phyloP scores from a whole-genome alignment of 192 early-diverging fungal species.

The Podila minutissima region DNA sequence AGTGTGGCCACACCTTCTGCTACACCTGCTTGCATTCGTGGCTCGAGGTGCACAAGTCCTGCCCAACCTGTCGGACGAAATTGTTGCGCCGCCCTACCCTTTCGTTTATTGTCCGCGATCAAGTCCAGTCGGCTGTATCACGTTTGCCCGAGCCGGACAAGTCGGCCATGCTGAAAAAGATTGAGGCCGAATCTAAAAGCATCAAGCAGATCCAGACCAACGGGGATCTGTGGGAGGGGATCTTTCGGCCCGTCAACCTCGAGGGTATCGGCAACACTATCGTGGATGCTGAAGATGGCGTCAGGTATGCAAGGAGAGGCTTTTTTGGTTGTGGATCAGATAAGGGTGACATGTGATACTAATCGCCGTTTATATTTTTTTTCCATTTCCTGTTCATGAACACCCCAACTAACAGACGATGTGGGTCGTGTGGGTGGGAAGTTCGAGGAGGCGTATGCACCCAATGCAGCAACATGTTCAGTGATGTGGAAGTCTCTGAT shows the following conservation, averaged over 20 bases:
- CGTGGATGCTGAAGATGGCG: constrained; percentile 46
- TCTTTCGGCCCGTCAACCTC: constrained; percentile 23
- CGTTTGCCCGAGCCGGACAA: constrained; percentile 29
- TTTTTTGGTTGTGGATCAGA: background rate
- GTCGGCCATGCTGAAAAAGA: constrained; percentile 1
- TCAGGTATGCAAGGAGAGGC: constrained; percentile 30
- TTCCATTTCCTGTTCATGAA: background rate
- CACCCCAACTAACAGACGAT: constrained; percentile 17
- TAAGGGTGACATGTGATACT: background rate
- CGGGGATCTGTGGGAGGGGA: constrained; percentile 27
- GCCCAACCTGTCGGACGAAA: constrained; percentile 52
- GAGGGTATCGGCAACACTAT: constrained; percentile 17
- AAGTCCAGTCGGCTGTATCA: constrained; percentile 39
- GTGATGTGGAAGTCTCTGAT: constrained; percentile 30
- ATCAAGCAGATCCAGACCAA: constrained; percentile 10
- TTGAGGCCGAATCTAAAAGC: constrained; percentile 23
- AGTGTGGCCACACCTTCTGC: constrained; percentile 55
- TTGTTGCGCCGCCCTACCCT: constrained; percentile 35
- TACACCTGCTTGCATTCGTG: constrained; percentile 49
- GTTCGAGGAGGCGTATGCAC: constrained; percentile 24
- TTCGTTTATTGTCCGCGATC: constrained; percentile 48
- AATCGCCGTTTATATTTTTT: background rate
- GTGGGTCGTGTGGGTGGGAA: constrained; percentile 43
- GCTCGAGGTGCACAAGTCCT: constrained; percentile 48
- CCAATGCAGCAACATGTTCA: constrained; percentile 32